These are phyloP conservation scores for Hanseniaspora singularis DNA, from an alignment of 805 yeast species.

Conservation along the genomic window DNA sequence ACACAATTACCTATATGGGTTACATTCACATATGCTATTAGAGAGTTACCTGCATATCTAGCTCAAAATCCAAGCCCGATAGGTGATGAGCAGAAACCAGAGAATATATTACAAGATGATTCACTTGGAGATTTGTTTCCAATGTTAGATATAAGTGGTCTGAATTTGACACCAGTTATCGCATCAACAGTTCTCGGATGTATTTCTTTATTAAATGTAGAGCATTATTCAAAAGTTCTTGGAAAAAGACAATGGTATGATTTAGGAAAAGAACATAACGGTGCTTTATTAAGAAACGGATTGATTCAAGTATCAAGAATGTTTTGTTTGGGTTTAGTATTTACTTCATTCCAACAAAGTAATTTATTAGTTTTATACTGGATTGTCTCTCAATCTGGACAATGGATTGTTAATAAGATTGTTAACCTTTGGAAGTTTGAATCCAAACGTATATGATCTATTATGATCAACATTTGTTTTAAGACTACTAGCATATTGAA, in stretches of 20 bases:
- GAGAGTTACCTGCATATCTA: constrained; percentile 14
- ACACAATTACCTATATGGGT: constrained; percentile 86
- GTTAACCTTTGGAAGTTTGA: constrained; percentile 52
- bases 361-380: constrained; percentile 74
- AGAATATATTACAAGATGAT: constrained; percentile 49
- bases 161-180: constrained; percentile 39
- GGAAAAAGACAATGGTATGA: constrained; percentile 25
- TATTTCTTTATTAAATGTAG: constrained; percentile 62
- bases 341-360: constrained; percentile 77
- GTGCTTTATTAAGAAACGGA: constrained; percentile 30
- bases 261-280: constrained; percentile 22
- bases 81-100: constrained; percentile 38
- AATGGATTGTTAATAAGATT: constrained; percentile 61
- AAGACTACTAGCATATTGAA: no score
- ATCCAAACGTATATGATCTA: constrained; percentile 4
- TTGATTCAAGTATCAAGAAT: constrained; percentile 60
- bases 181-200: constrained; percentile 65
- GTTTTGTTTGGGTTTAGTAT: constrained; percentile 70
- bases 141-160: constrained; percentile 5
- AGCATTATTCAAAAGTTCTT: constrained; percentile 64
- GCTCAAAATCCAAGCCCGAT: constrained; percentile 3
- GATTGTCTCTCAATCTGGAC: constrained; percentile 73
- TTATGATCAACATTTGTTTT: no score
- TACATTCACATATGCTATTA: constrained; percentile 49
- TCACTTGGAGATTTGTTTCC: constrained; percentile 35